Evolutionary conservation across 306 rosid species (phyloP), one percentile per base, ranked within the genome.

Genomic region (Neltuma alba): DNA sequence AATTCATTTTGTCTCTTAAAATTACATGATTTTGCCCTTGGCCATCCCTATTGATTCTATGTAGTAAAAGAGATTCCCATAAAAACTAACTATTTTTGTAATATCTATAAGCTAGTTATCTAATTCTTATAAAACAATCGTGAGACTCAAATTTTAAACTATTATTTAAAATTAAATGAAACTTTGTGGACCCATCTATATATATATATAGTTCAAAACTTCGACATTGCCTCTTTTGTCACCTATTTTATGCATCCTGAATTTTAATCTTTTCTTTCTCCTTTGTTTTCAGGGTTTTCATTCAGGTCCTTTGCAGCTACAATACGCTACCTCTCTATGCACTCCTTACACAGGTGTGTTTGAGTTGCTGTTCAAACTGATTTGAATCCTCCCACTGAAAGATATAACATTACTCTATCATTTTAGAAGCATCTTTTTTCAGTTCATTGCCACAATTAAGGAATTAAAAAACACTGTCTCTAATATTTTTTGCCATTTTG

Each of bases 321-420:
- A 92, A 97, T 82, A 94, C 97, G n/a, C 86, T 94, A 2, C 98
- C 98, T 16, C 93, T 94, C 25, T 94, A 92, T 79, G 97, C 97
- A 79, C 80, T 94, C 71, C 89, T 94, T 72, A 85, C 94, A 45
- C 98, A 94, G 98, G 98, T 94, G 80, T 10, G 65, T 83, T 73
- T 63, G 31, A 85, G 64, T 47, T 16, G 47, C 14, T 42, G 47
- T 74, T 70, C 63, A 72, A 64, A 66, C 78, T 79, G 27, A 1
- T 6, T n/a, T 14, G 5, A 6, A 48, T 5, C 3, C 28, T 20
- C 27, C 1, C 13, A 20, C 1, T 7, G 28, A 20, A 54, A 18
- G 21, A 47, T 47, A 47, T 47, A 5, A 15, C 8, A 16, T 47
- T 16, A 8, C 1, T 4, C 54, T 47, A 16, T 47, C 21, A 47